A percentile compares a stretch with the other conserved stretches of the same genome.
Evolutionary conservation across 768 basidiomycete genomes (phyloP).

Genomic region (Lentinus brumalis): DNA sequence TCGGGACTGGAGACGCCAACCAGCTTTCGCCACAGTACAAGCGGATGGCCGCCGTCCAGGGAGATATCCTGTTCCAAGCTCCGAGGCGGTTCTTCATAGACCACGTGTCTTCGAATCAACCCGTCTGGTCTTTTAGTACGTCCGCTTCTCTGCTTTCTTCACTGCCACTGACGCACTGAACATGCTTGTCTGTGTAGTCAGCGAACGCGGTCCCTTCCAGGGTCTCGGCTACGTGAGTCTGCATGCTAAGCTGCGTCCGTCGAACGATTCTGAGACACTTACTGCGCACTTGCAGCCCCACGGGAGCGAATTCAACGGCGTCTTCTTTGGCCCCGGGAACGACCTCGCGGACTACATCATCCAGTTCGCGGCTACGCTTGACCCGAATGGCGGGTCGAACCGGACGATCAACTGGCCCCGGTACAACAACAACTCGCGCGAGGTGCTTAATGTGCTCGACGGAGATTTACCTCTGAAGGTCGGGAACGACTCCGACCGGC

Average conservation of each 20-base stretch:
- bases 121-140: conserved; percentile 2
- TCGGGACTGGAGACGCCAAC: conserved; percentile 21
- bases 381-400: conserved; percentile 21
- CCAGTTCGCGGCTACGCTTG: conserved; percentile 25
- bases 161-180: no score
- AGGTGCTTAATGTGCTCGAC: conserved; percentile 24
- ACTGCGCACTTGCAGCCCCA: conserved; percentile 3
- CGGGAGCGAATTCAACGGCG: neutral
- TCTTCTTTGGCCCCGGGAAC: neutral
- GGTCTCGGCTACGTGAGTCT: conserved; percentile 3
- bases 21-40: conserved; percentile 21
- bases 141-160: neutral
- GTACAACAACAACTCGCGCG: conserved; percentile 18
- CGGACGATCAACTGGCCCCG: conserved; percentile 23
- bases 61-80: conserved; percentile 22
- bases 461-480: conserved; percentile 17
- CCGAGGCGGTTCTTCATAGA: conserved; percentile 16
- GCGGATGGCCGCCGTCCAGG: conserved; percentile 21
- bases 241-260: no score
- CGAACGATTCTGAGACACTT: no score
- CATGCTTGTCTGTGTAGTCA: no score
- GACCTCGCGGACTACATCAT: conserved; percentile 23
- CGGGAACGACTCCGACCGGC: conserved; percentile 24
- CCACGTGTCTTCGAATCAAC: neutral
- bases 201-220: neutral